Evolutionary conservation across 1,284 basidiomycete species (phyloP).

Genomic region (Spongispora temasekensis): DNA sequence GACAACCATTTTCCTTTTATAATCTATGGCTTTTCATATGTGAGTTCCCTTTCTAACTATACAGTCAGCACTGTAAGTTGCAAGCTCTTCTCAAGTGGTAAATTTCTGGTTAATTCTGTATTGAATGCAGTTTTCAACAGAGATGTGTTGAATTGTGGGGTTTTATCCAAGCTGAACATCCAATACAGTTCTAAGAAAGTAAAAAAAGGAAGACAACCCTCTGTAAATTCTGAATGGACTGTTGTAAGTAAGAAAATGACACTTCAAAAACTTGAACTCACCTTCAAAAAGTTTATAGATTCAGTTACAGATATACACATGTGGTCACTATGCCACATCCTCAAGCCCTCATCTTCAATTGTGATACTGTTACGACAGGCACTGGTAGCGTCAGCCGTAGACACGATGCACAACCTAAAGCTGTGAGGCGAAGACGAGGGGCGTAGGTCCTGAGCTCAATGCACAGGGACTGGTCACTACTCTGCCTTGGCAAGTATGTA

Average conservation of each 20-base stretch:
- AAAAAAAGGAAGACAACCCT: not conserved
- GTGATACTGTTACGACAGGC: no score
- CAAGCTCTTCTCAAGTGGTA: not conserved
- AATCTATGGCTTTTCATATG: slow-evolving; percentile 8
- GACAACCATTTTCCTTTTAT: not conserved
- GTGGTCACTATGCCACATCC: slow-evolving; percentile 8
- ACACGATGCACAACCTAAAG: no score
- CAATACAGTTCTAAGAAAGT: slow-evolving; percentile 4
- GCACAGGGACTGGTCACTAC: no score
- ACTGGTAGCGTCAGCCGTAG: no score
- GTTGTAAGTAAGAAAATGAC: not conserved
- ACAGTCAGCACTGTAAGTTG: slow-evolving; percentile 7
- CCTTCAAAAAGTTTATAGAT: slow-evolving; percentile 4
- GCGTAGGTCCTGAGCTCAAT: no score
- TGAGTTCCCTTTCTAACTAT: slow-evolving; percentile 11
- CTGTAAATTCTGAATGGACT: not conserved
- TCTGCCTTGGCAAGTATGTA: no score
- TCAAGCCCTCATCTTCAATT: not conserved
- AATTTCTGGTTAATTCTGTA: slow-evolving; percentile 5
- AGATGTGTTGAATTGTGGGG: slow-evolving; percentile 8
- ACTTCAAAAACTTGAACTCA: not conserved
- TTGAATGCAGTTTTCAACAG: not conserved
- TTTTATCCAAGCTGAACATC: slow-evolving; percentile 15
- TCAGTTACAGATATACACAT: slow-evolving; percentile 6
- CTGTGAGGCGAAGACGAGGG: no score